phyloP scores from a whole-genome alignment of 1,139 yeast species.

The Blastobotrys buckinghamii region DNA sequence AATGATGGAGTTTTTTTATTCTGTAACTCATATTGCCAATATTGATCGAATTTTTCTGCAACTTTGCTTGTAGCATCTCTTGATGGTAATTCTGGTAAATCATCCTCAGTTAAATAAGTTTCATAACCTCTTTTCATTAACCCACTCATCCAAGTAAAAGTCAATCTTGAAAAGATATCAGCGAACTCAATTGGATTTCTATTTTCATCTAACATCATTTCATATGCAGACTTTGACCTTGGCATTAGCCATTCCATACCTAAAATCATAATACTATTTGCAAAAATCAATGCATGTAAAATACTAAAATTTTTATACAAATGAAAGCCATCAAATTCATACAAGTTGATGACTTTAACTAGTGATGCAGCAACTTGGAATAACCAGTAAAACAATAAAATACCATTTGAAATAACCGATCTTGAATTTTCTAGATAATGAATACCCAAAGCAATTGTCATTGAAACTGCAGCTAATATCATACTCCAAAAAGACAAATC shows the following conservation, averaged over 20 bases:
- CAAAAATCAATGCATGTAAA: conserved; percentile 42
- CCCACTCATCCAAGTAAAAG: conserved; percentile 90
- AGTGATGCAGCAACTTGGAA: conserved; percentile 43
- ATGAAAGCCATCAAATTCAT: conserved; percentile 42
- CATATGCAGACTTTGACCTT: conserved; percentile 39
- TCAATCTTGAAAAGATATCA: conserved; percentile 69
- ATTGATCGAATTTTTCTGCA: conserved; percentile 41
- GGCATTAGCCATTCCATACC: conserved; percentile 50
- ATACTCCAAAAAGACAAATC: conserved; percentile 41
- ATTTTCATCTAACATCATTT: conserved; percentile 38
- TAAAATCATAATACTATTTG: conserved; percentile 48
- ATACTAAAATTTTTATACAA: conserved; percentile 29
- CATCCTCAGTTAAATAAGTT: conserved; percentile 65
- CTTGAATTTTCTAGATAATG: conserved; percentile 72
- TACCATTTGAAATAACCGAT: conserved; percentile 57
- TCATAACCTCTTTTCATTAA: conserved; percentile 81
- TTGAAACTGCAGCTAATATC: conserved; percentile 37
- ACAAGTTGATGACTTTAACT: conserved; percentile 41
- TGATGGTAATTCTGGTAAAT: conserved; percentile 74
- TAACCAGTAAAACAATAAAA: conserved; percentile 73
- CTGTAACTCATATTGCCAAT: conserved; percentile 52
- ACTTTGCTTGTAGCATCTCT: conserved; percentile 48
- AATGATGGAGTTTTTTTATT: conserved; percentile 55
- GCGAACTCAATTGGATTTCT: conserved; percentile 72
- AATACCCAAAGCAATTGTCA: conserved; percentile 48